Evolutionary conservation across 805 yeast genomes (phyloP).

Genomic region (Cyberlindnera xylosilytica): DNA sequence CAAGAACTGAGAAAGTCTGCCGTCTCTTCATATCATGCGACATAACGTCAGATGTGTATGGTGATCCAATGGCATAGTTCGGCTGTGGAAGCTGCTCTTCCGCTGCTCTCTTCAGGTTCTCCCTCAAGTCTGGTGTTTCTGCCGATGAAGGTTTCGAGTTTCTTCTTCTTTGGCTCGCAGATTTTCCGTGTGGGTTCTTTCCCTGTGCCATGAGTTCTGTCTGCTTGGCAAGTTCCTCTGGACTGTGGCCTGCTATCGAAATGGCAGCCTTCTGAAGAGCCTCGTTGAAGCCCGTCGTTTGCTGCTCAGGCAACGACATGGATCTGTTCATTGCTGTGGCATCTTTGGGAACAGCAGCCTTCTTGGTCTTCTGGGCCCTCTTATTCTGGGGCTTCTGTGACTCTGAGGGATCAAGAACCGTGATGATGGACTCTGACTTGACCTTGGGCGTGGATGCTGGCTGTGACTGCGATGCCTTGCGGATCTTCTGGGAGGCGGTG

Average conservation of each 20-base stretch:
- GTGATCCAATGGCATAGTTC: slow-evolving; percentile 1
- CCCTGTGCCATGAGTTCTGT: slow-evolving; percentile 34
- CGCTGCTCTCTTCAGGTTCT: background rate
- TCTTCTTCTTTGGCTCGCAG: background rate
- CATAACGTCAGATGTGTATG: background rate
- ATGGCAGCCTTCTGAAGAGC: slow-evolving; percentile 56
- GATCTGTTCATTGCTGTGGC: slow-evolving; percentile 13
- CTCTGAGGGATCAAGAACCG: background rate
- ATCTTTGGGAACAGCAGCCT: background rate
- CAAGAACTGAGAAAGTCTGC: slow-evolving; percentile 10
- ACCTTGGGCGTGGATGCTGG: background rate
- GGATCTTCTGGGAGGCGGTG: slow-evolving; percentile 7
- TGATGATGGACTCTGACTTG: background rate
- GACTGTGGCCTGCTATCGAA: slow-evolving; percentile 53
- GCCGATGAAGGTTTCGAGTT: background rate
- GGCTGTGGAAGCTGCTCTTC: background rate
- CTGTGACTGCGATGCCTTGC: background rate
- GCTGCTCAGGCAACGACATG: slow-evolving; percentile 15
- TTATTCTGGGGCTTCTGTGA: background rate
- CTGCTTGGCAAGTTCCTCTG: slow-evolving; percentile 42
- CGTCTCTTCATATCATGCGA: slow-evolving; percentile 7
- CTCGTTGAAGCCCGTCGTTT: slow-evolving; percentile 29
- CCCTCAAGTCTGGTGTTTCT: no score
- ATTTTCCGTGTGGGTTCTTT: slow-evolving; percentile 39
- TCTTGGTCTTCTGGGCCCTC: background rate